Evolutionary conservation across 768 basidiomycete species (phyloP).

Genomic region (Leccinum sublutescens): DNA sequence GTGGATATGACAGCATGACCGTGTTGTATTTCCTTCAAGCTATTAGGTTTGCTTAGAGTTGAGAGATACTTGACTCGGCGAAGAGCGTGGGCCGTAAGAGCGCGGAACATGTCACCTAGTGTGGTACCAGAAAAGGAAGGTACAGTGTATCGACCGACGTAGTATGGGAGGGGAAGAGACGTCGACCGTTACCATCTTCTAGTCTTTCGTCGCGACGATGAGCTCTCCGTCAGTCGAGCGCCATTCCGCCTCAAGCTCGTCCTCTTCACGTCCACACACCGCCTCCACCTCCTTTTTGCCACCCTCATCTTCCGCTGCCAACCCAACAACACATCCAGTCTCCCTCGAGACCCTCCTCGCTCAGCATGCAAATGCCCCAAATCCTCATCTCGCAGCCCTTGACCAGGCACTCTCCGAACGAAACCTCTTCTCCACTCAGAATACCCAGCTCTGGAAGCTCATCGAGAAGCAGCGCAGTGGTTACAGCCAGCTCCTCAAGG

Average conservation of each 20-base stretch:
- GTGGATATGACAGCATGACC: conserved; percentile 93
- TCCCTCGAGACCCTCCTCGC: conserved; percentile 55
- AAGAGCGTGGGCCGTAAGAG: background rate
- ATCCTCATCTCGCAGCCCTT: conserved; percentile 60
- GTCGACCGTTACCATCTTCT: too few species aligned
- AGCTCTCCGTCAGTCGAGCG: conserved; percentile 23
- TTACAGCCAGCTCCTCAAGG: conserved; percentile 78
- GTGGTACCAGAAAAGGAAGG: conserved; percentile 7
- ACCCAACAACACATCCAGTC: conserved; percentile 34
- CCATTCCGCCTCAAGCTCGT: conserved; percentile 19
- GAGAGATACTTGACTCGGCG: conserved; percentile 13
- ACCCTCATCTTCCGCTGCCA: conserved; percentile 26
- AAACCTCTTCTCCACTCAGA: conserved; percentile 77
- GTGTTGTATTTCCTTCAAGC: conserved; percentile 32
- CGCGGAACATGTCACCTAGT: background rate
- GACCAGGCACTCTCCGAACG: conserved; percentile 78
- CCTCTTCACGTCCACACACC: conserved; percentile 33
- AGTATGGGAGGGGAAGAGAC: background rate
- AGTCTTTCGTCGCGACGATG: conserved; percentile 9
- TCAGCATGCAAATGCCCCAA: conserved; percentile 48
- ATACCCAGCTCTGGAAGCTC: conserved; percentile 91
- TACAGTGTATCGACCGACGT: background rate
- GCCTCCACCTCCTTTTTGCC: conserved; percentile 28
- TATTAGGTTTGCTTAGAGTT: background rate
- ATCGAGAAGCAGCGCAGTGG: conserved; percentile 87